Evolutionary conservation across 495 filamentous ascomycete species (phyloP).

Genomic region (Penicillium verhagenii): DNA sequence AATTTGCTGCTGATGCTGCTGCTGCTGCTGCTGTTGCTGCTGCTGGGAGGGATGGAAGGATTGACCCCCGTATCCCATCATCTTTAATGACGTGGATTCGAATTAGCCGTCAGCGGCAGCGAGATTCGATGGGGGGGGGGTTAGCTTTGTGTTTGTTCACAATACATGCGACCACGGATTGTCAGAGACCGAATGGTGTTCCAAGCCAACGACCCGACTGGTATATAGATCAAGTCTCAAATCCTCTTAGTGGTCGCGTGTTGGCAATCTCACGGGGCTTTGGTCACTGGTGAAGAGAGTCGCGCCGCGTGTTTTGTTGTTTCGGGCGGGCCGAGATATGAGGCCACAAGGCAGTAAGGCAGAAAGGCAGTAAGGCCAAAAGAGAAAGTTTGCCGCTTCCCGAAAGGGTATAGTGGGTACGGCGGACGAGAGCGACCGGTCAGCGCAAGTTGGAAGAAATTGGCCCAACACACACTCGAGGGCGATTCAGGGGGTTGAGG

Average conservation of each 20-base stretch:
- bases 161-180: slow-evolving; percentile 21
- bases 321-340: slow-evolving; percentile 13
- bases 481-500: slow-evolving; percentile 21
- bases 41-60: slow-evolving; percentile 31
- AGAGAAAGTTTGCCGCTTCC: slow-evolving; percentile 13
- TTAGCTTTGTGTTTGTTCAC: slow-evolving; percentile 4
- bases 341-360: slow-evolving; percentile 1
- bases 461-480: slow-evolving; percentile 21
- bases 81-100: slow-evolving; percentile 18
- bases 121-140: slow-evolving; percentile 9
- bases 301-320: slow-evolving; percentile 36
- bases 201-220: background rate
- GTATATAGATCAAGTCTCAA: background rate
- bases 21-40: slow-evolving; percentile 29
- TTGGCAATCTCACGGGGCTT: background rate
- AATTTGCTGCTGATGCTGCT: slow-evolving; percentile 19
- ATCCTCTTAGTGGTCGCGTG: slow-evolving; percentile 5
- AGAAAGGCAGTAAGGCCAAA: slow-evolving; percentile 8
- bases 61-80: slow-evolving; percentile 38
- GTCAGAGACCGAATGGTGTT: background rate
- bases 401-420: slow-evolving; percentile 29
- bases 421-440: slow-evolving; percentile 24
- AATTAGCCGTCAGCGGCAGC: slow-evolving; percentile 21
- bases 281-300: too few species aligned
- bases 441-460: slow-evolving; percentile 25